Base-by-base conservation (phyloP, 1,284 basidiomycete species). In the Inonotus obliquus region DNA sequence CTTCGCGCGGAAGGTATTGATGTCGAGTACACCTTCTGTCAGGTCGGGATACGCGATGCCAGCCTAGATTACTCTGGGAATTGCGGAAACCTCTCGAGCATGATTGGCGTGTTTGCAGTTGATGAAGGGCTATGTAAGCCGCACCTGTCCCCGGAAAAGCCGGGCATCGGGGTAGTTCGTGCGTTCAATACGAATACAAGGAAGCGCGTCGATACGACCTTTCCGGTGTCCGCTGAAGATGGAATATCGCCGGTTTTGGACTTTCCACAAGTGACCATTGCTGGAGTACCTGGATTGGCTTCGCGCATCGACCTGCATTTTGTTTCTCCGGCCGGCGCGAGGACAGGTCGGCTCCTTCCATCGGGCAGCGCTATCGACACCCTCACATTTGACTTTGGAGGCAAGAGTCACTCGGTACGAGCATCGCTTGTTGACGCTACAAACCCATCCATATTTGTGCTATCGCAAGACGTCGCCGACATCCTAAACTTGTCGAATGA, bases 391-490 rank as follows among this genome's bases (percentile, higher is more conserved):
- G 13, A 32, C 17, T 29, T 41, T n/a, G 25, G 11, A 44, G 63
- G 51, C 41, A 66, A 49, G 35, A 55, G 14, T 39, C 68, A 14
- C 29, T 68, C 63, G 1, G 70, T 83, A 45, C 71, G 66, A 6
- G 79, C 76, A 0, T 87, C 85, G 4, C 76, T 86, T 9, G 79
- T 91, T 11, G 89, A 91, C 67, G 87, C 86, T 1, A 86, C 87
- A 4, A 91, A 91, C 68, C 88, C 89, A 0, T 87, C 84, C 4
- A 81, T 90, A 4, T 85, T 90, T 71, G 76, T 89, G 65, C 56
- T 70, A 27, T 71, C 75, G 2, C 63, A 73, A 1, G 79, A 82
- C 48, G 71, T 89, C n/a, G 69, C 70, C 13, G 48, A 62, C 2
- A 69, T 74, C n/a, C 72, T 82, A 29, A 62, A 65, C 35, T 63